Evolutionary conservation across 305 asterid genomes (phyloP).

Genomic region (Fraxinus nigra): DNA sequence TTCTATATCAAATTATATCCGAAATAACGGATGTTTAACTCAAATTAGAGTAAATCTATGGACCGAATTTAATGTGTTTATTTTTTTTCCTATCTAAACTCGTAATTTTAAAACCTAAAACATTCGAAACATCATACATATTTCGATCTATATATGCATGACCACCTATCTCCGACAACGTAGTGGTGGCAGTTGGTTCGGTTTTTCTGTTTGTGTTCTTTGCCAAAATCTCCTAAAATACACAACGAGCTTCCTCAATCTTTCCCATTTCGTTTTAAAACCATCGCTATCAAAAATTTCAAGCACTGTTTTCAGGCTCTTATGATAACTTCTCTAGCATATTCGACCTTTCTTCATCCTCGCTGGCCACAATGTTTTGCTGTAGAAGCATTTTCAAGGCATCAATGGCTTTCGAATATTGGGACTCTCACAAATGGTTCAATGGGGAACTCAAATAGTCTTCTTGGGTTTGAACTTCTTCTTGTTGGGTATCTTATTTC

Average conservation of each 20-base stretch:
- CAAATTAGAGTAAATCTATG: no score
- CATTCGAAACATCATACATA: no score
- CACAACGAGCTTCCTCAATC: conserved; percentile 46
- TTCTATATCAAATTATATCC: no score
- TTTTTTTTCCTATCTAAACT: no score
- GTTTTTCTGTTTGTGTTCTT: not conserved
- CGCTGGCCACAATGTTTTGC: conserved; percentile 60
- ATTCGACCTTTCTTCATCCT: conserved; percentile 60
- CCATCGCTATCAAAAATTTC: conserved; percentile 63
- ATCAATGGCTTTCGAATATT: conserved; percentile 44
- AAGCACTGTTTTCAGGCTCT: conserved; percentile 59
- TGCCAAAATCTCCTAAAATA: conserved; percentile 54
- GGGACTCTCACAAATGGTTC: conserved; percentile 45
- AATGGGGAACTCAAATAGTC: conserved; percentile 38
- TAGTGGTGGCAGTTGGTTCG: no score
- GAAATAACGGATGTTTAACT: no score
- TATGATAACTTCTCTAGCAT: conserved; percentile 41
- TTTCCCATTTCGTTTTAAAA: conserved; percentile 60
- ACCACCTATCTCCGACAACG: no score
- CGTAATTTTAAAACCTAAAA: no score
- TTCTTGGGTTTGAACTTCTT: not conserved
- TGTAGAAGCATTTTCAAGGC: conserved; percentile 51
- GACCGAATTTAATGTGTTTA: no score
- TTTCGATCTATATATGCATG: no score
- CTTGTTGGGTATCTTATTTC: conserved; percentile 3